Evolutionary conservation across 768 basidiomycete genomes (phyloP), one percentile per base, ranked within the genome.

Genomic region (Tylopilus subfusipes): DNA sequence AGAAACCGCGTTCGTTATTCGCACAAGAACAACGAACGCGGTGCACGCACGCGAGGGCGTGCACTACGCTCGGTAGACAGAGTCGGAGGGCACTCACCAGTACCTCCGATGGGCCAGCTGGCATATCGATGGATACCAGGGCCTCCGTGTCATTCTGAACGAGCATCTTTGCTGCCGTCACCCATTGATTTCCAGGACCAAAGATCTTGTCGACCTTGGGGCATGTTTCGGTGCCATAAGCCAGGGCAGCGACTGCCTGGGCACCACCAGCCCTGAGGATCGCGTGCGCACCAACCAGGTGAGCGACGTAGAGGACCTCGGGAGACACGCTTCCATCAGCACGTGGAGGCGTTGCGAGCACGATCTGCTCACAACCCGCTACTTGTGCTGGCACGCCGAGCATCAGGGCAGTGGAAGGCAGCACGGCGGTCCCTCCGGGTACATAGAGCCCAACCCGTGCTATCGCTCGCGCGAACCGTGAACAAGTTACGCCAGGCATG

Each of bases 121-220:
- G 97, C 93, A 99, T 98, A 72, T 99, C 97, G 63, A 98, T 99
- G 16, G 92, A 90, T 8, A 98, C 94, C 57, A 95, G 72, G 10
- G 97, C 96, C 63, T 95, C 90, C 13, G 95, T 95, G 67, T 99
- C 97, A 71, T 98, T 99, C 69, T 98, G 95, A 24, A 99, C 96
- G 50, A 96, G 73, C 97, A 99, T 98, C 76, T 99, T 99, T 48
- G 96, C 97, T 2, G 97, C 97, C 2, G 96, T 99, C 22, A 99
- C 97, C 93, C 95, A 99, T 70, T 98, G 97, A 69, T 99, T 99
- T 24, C 97, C 97, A 7, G 97, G 97, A 10, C 97, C 97, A 66
- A 98, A 96, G 63, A 99, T 94, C 76, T 99, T 99, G 78, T 99
- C 97, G 24, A 98, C 96, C 73, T 99, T 98, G 16, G 94, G 93